Evolutionary conservation across 495 filamentous ascomycete genomes (phyloP), one percentile per base, ranked within the genome.

Genomic region (Aspergillus baeticus): DNA sequence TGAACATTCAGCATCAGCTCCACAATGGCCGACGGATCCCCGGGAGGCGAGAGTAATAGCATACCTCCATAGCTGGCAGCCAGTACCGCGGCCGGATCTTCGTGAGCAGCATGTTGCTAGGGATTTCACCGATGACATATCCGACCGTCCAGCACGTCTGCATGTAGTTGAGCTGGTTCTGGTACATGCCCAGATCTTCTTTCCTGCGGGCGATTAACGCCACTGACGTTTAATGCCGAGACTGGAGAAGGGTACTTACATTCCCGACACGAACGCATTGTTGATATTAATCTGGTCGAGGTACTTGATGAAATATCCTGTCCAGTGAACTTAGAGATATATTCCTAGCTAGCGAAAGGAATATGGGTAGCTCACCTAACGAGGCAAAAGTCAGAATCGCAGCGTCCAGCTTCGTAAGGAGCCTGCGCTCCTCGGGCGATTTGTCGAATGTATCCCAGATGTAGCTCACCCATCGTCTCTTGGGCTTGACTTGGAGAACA

Each of bases 371-470:
- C 10, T 38, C 46, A 76, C 71, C 81, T 10, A 82, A 44, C 7
- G 75, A 81, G 8, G 78, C 77, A 52, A 83, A 83, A 0, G 78
- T 79, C 17, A 87, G 58, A 44, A 87, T 70, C 0, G 75, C 77
- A 6, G 77, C 65, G 52, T 87, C 84, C 17, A 86, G 62, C 62
- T 87, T 87, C 57, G 83, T 80, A 10, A 87, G 58, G 52, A 87
- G 77, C 14, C 77, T 71, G 11, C 82, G 76, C 60, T 87, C 84
- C 46, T 82, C 78, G 0, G 81, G 78, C 1, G 82, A 77, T 60
- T 84, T 84, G 55, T 85, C 83, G 29, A 84, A 75, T 3, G 78
- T 83, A 58, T 86, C 81, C 84, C 84, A 86, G 44, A 86, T 57
- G 47, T 74, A 79, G 57, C 70, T 74, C 20, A 73, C 64, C 74